A percentile compares a stretch with the other conserved stretches of the same genome.
phyloP scores from a whole-genome alignment of 2,329 filamentous ascomycete genomes.

The Mycosphaerella sp. region DNA sequence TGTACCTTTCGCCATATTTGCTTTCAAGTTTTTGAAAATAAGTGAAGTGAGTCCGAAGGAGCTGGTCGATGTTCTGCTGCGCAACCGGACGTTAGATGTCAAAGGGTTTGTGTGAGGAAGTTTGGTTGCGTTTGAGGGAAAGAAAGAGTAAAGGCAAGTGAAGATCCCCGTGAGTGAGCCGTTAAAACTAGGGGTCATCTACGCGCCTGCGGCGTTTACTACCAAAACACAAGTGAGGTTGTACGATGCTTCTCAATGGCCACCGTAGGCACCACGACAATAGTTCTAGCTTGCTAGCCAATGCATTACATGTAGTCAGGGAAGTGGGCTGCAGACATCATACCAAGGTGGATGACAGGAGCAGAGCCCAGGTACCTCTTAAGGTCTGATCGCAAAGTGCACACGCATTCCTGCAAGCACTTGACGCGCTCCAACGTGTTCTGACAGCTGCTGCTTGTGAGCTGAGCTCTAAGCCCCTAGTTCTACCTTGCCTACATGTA shows the following conservation, averaged over 20 bases:
- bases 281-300: background rate
- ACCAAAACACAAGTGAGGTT: background rate
- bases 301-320: too few species aligned
- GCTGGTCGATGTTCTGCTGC: too few species aligned
- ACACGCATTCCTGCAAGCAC: conserved; percentile 12
- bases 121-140: background rate
- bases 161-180: too few species aligned
- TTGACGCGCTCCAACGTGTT: conserved; percentile 10
- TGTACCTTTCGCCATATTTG: background rate
- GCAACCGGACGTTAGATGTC: too few species aligned
- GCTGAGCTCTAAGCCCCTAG: background rate
- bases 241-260: background rate
- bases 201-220: background rate
- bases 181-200: too few species aligned
- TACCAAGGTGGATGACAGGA: too few species aligned
- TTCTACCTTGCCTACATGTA: too few species aligned
- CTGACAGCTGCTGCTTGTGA: background rate
- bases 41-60: background rate
- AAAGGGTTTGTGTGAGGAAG: background rate
- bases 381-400: background rate
- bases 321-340: too few species aligned
- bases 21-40: too few species aligned
- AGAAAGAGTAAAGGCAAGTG: background rate
- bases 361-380: background rate
- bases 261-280: background rate